These are phyloP conservation scores for Cyberlindnera mycetangii DNA, from an alignment of 805 yeast genomes.

Conservation along the genomic window DNA sequence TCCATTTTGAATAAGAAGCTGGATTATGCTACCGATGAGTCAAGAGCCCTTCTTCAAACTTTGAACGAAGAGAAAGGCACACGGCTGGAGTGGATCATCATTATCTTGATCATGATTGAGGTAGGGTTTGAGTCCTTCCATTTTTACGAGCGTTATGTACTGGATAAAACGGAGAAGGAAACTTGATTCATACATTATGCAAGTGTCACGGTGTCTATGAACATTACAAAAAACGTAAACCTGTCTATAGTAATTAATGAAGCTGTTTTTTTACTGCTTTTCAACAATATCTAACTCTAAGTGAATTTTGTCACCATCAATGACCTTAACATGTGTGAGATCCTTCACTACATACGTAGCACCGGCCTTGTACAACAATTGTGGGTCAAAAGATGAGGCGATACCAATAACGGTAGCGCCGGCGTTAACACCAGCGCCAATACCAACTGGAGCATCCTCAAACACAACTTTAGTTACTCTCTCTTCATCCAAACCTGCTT, in stretches of 20 bases:
- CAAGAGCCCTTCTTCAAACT: slow-evolving; percentile 70
- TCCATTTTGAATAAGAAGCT: slow-evolving; percentile 77
- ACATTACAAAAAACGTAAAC: not conserved
- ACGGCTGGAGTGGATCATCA: slow-evolving; percentile 85
- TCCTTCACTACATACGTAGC: slow-evolving; percentile 81
- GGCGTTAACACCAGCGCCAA: slow-evolving; percentile 79
- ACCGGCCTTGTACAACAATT: slow-evolving; percentile 53
- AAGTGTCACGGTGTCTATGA: no score
- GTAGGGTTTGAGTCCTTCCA: slow-evolving; percentile 79
- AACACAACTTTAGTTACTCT: slow-evolving; percentile 56
- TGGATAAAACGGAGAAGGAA: slow-evolving; percentile 10
- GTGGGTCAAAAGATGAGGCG: slow-evolving; percentile 70
- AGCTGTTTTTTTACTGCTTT: no score
- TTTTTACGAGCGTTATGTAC: slow-evolving; percentile 53
- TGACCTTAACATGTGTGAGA: slow-evolving; percentile 37
- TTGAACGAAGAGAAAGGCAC: slow-evolving; percentile 74
- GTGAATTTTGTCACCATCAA: slow-evolving; percentile 23
- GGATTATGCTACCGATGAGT: slow-evolving; percentile 89
- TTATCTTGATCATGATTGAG: slow-evolving; percentile 77
- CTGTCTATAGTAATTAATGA: no score
- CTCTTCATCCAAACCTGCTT: slow-evolving; percentile 34
- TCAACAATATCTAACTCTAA: slow-evolving; percentile 27
- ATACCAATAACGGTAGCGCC: slow-evolving; percentile 85
- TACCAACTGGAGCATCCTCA: slow-evolving; percentile 92
- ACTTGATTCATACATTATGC: no score